phyloP scores from a whole-genome alignment of 1,139 yeast species.

The Suhomyces bribrorum region DNA sequence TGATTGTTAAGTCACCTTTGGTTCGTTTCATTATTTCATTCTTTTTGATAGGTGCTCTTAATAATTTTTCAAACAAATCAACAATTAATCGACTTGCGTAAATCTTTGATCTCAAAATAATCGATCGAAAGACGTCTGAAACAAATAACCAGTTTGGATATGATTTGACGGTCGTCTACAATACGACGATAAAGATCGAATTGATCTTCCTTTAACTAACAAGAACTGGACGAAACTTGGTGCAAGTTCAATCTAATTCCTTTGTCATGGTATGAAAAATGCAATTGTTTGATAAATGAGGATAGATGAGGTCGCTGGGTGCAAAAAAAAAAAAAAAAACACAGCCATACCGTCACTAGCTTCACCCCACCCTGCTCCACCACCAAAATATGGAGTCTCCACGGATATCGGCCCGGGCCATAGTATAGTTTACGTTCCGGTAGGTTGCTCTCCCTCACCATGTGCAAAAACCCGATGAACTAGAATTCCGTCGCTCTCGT shows the following conservation, averaged over 20 bases:
- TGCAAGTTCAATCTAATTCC: slow-evolving; percentile 2
- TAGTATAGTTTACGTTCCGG: too few relatives aligned
- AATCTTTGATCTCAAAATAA: slow-evolving; percentile 19
- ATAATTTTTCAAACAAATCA: slow-evolving; percentile 17
- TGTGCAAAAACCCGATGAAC: too few relatives aligned
- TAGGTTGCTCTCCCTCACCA: too few relatives aligned
- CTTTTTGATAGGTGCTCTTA: slow-evolving; percentile 11
- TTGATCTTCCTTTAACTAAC: slow-evolving; percentile 1
- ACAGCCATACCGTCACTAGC: too few relatives aligned
- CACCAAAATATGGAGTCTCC: too few relatives aligned
- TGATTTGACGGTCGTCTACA: slow-evolving; percentile 8
- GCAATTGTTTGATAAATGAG: slow-evolving; percentile 6
- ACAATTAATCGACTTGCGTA: slow-evolving; percentile 16
- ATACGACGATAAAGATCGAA: slow-evolving; percentile 5
- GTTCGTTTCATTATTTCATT: slow-evolving; percentile 8
- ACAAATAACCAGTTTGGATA: slow-evolving; percentile 22
- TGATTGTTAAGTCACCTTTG: slow-evolving; percentile 1
- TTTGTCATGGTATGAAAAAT: slow-evolving; percentile 5
- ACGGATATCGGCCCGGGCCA: too few relatives aligned
- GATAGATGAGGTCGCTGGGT: too few relatives aligned
- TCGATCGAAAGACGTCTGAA: slow-evolving; percentile 26
- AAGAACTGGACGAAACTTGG: not conserved
- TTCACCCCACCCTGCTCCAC: too few relatives aligned
- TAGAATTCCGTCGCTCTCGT: not conserved
- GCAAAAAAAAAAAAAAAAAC: too few relatives aligned